A percentile compares a stretch with the other conserved stretches of the same genome.
Evolutionary conservation across 768 basidiomycete genomes (phyloP).

Genomic region (Calvatia gigantea): DNA sequence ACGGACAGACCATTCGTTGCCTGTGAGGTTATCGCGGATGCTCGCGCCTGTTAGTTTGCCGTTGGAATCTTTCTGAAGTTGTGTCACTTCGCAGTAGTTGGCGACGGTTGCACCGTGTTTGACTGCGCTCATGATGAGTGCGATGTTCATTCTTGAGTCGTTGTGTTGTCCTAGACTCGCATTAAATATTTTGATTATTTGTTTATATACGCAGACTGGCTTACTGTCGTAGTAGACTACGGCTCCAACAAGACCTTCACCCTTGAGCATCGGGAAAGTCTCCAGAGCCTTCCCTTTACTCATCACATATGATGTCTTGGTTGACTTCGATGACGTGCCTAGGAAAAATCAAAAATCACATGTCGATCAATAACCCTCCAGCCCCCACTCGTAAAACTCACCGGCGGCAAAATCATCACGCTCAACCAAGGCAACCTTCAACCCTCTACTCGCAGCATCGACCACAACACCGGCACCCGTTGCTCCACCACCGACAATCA

Average conservation of each 20-base stretch:
- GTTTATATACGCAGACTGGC: conserved; percentile 12
- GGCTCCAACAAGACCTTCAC: conserved; percentile 68
- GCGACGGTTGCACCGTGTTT: conserved; percentile 83
- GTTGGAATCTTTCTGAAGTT: conserved; percentile 62
- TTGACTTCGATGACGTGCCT: conserved; percentile 98
- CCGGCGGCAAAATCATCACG: conserved; percentile 90
- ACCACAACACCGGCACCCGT: conserved; percentile 96
- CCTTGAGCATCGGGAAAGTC: conserved; percentile 85
- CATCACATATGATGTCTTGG: conserved; percentile 94
- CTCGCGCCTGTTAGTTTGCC: conserved; percentile 72
- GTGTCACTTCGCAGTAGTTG: conserved; percentile 87
- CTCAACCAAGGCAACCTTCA: conserved; percentile 92
- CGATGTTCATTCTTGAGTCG: conserved; percentile 97
- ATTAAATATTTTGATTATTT: neutral
- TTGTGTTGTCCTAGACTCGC: conserved; percentile 87
- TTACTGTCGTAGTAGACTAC: conserved; percentile 96
- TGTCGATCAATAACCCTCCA: neutral
- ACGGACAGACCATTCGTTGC: conserved; percentile 76
- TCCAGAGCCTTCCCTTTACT: conserved; percentile 91
- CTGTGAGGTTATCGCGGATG: conserved; percentile 79
- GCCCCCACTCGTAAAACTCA: conserved; percentile 27
- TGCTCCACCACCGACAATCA: conserved; percentile 92
- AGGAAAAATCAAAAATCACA: conserved; percentile 1
- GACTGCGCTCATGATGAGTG: conserved; percentile 91
- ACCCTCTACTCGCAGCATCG: conserved; percentile 88